These are phyloP conservation scores for Colletotrichum camelliae DNA, from an alignment of 2,329 filamentous ascomycete genomes.

Conservation along the genomic window DNA sequence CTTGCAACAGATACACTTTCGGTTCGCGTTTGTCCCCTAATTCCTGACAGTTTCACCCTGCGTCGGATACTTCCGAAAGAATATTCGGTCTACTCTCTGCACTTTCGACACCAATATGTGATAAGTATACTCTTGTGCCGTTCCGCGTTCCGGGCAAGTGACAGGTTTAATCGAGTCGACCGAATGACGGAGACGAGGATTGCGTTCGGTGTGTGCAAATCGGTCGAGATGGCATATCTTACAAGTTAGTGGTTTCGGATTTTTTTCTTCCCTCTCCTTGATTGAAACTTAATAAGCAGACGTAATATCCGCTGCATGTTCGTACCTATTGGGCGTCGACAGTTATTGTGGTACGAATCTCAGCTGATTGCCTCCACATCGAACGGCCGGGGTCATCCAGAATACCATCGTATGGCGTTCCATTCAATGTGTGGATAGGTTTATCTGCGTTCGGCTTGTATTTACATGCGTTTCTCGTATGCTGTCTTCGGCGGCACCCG, in stretches of 20 bases:
- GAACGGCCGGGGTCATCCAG: background rate
- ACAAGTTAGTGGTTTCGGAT: background rate
- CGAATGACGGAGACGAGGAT: background rate
- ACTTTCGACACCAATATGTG: background rate
- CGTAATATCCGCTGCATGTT: background rate
- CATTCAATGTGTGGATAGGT: background rate
- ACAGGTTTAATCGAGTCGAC: background rate
- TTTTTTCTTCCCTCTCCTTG: background rate
- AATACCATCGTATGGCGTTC: background rate
- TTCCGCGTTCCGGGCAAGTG: background rate
- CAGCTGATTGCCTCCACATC: background rate
- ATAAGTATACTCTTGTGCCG: background rate
- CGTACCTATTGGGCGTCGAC: background rate
- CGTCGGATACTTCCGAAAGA: background rate
- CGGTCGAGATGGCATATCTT: background rate
- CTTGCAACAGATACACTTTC: background rate
- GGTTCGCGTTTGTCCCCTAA: background rate
- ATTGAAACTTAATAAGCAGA: background rate
- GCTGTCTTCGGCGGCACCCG: background rate
- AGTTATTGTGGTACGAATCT: background rate
- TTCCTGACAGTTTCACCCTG: background rate
- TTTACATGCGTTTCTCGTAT: background rate
- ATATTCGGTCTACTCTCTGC: background rate
- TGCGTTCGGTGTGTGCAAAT: background rate
- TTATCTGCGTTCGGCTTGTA: background rate